Percentiles rank a stretch among this genome's conserved stretches.
These are phyloP conservation scores for Apiotrichum mycotoxinovorans DNA, from an alignment of 1,284 basidiomycete species.

Conservation along the genomic window DNA sequence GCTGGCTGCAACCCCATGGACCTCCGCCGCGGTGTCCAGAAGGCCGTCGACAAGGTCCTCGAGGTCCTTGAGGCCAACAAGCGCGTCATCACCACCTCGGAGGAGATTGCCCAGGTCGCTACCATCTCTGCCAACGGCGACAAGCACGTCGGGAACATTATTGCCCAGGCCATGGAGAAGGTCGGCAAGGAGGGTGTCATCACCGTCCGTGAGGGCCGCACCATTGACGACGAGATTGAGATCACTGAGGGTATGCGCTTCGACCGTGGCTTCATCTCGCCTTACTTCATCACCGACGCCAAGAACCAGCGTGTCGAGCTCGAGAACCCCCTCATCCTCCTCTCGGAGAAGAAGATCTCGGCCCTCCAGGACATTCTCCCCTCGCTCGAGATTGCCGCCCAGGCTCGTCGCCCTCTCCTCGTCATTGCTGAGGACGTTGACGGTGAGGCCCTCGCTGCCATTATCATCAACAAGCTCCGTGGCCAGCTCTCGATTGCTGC, in stretches of 20 bases:
- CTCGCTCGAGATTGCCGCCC: constrained; percentile 85
- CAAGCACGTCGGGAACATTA: constrained; percentile 86
- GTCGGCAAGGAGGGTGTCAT: constrained; percentile 99
- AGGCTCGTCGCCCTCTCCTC: constrained; percentile 83
- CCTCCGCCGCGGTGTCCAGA: constrained; percentile 91
- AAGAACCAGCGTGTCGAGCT: constrained; percentile 96
- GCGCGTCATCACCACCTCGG: constrained; percentile 91
- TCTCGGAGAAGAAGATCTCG: constrained; percentile 98
- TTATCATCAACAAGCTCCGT: constrained; percentile 97
- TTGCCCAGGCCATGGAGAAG: constrained; percentile 99
- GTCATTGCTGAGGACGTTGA: constrained; percentile 98
- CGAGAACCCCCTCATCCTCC: constrained; percentile 89
- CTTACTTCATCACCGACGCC: constrained; percentile 98
- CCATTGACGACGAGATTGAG: constrained; percentile 97
- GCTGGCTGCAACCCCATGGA: constrained; percentile 99
- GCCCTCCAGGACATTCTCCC: constrained; percentile 93
- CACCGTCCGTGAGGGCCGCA: constrained; percentile 97
- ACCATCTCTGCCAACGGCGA: constrained; percentile 99
- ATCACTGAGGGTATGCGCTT: constrained; percentile 99
- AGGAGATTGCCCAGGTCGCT: constrained; percentile 91
- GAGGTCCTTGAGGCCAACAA: constrained; percentile 85
- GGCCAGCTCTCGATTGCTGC: constrained; percentile 90
- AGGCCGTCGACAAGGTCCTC: constrained; percentile 93
- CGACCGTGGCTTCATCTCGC: constrained; percentile 97
- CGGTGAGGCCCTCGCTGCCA: constrained; percentile 94